Evolutionary conservation across 2,329 filamentous ascomycete species (phyloP).

Genomic region (Trichoderma breve): DNA sequence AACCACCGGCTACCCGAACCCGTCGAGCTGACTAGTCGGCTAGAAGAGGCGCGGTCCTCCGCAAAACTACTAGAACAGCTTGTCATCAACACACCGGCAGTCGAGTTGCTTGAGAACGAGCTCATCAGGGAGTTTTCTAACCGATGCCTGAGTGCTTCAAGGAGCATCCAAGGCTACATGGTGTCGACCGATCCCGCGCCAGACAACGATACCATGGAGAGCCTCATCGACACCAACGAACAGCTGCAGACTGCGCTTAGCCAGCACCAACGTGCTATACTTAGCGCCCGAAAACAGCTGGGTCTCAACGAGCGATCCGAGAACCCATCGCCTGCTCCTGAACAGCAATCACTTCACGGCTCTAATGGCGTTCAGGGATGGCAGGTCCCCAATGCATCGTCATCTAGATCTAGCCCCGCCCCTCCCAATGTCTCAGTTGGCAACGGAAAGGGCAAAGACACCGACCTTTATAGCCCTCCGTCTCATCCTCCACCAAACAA

Average conservation of each 20-base stretch:
- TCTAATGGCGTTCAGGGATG: constrained; percentile 24
- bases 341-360: constrained; percentile 25
- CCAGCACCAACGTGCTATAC: constrained; percentile 77
- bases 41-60: constrained; percentile 88
- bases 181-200: constrained; percentile 72
- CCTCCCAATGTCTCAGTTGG: not conserved
- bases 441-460: constrained; percentile 37
- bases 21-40: constrained; percentile 73
- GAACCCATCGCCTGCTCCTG: constrained; percentile 29
- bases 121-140: constrained; percentile 89
- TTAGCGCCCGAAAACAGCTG: constrained; percentile 59
- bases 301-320: constrained; percentile 37
- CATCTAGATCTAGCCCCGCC: not conserved
- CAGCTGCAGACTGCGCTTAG: constrained; percentile 79
- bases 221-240: constrained; percentile 91
- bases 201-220: constrained; percentile 92
- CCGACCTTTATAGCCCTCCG: constrained; percentile 29
- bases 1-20: constrained; percentile 60
- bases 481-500: constrained; percentile 27
- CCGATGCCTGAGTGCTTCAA: constrained; percentile 76
- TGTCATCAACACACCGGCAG: constrained; percentile 76
- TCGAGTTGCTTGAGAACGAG: constrained; percentile 78
- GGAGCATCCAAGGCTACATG: constrained; percentile 85
- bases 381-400: constrained; percentile 7
- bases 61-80: constrained; percentile 91